Percentiles rank a stretch among this genome's conserved stretches.
Conservation (phyloP, 2,329 filamentous ascomycete species). For the Nemania serpens region DNA sequence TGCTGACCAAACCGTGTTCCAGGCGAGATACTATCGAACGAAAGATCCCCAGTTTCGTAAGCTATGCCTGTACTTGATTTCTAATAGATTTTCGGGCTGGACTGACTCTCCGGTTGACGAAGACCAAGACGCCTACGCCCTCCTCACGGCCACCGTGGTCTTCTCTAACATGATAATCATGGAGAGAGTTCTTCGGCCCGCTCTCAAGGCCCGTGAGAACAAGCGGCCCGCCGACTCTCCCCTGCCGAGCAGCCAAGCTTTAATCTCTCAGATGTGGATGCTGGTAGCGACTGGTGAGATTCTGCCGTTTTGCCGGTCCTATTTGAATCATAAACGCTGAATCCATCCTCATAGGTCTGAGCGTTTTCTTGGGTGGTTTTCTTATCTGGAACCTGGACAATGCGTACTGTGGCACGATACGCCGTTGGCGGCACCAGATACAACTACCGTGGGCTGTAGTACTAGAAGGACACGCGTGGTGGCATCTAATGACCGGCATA, state of each 20-base stretch:
- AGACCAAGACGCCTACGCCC: slow-evolving; percentile 64
- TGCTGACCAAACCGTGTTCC: slow-evolving; percentile 22
- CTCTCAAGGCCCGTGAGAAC: slow-evolving; percentile 50
- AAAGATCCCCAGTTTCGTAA: slow-evolving; percentile 86
- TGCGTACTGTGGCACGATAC: slow-evolving; percentile 69
- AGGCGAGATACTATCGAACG: slow-evolving; percentile 72
- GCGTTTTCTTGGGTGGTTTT: slow-evolving; percentile 75
- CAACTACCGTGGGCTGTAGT: slow-evolving; percentile 81
- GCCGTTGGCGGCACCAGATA: slow-evolving; percentile 67
- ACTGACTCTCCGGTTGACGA: slow-evolving; percentile 3
- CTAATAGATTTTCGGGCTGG: not conserved
- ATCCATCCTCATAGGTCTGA: slow-evolving; percentile 54
- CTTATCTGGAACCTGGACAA: slow-evolving; percentile 81
- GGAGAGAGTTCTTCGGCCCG: slow-evolving; percentile 55
- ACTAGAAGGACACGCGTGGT: slow-evolving; percentile 55
- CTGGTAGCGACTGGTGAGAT: slow-evolving; percentile 63
- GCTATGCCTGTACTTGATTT: slow-evolving; percentile 36
- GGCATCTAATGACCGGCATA: slow-evolving; percentile 80
- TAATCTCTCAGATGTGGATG: slow-evolving; percentile 71
- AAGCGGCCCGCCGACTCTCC: slow-evolving; percentile 49
- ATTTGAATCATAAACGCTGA: slow-evolving; percentile 2
- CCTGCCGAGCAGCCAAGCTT: slow-evolving; percentile 37
- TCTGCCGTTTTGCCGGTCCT: not conserved
- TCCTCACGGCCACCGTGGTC: slow-evolving; percentile 72
- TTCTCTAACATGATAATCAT: slow-evolving; percentile 78